Base-by-base conservation (phyloP, 805 yeast genomes). In the Yarrowia bubula region DNA sequence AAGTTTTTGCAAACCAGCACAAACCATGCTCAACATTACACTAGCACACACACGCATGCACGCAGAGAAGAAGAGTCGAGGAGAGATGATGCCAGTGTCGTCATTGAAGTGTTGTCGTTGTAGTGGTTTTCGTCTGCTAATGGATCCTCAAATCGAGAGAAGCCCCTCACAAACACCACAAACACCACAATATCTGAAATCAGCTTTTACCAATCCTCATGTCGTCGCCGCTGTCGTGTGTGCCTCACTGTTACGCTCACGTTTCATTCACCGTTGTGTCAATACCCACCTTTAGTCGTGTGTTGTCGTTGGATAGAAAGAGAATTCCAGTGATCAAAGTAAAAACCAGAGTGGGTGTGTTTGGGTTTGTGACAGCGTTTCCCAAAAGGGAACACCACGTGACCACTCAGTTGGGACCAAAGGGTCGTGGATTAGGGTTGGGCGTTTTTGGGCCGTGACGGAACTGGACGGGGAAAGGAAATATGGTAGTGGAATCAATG, bases 241-340 rank as follows among this genome's bases (percentile, higher is more conserved):
- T 48, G n/a, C 55, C 53, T 35, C 55, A 48, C 55, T 35, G 55
- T 48, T 48, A 48, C 55, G 55, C 28, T 22, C 58, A 51, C 58
- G n/a, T 32, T 22, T n/a, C 42, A 37, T 38, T 51, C 43, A 38
- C 22, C 58, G 50, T 43, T 42, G 43, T 58, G 64, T 35, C 51
- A 43, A 32, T 44, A 58, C 64, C 51, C 51, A 58, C 64, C 64
- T 58, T 58, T 58, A 43, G 51, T 43, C 50, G 50, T 58, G 64
- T 55, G 64, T 58, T 58, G 64, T 58, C 64, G 64, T 58, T 58
- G 50, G 64, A 43, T 58, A 44, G 51, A 58, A 58, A 58, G 64
- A 58, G 64, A 58, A 44, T 44, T 58, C 64, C 50, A 58, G 43
- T 43, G 51, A 58, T 58, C 64, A 43, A 55, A 55, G 64, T 44